phyloP scores from a whole-genome alignment of 1,284 basidiomycete species.

The Veloboletus limbatus region DNA sequence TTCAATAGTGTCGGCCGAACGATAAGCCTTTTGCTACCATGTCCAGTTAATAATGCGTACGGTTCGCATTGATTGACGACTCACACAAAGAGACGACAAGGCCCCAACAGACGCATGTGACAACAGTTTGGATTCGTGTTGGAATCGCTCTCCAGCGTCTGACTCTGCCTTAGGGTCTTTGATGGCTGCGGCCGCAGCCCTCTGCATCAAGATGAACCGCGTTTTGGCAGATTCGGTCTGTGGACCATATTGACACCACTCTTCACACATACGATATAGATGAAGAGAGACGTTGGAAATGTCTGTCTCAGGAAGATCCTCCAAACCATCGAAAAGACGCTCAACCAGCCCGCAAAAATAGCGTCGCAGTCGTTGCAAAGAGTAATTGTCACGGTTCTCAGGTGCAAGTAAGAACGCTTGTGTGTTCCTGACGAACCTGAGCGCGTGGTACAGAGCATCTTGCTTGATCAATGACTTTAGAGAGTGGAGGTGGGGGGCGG shows the following conservation, averaged over 20 bases:
- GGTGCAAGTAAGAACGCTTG: slow-evolving; percentile 72
- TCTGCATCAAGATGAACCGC: slow-evolving; percentile 73
- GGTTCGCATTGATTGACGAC: slow-evolving; percentile 31
- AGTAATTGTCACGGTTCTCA: slow-evolving; percentile 74
- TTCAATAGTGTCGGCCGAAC: slow-evolving; percentile 52
- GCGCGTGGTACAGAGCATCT: slow-evolving; percentile 73
- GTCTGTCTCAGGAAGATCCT: slow-evolving; percentile 70
- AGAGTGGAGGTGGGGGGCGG: slow-evolving; percentile 74
- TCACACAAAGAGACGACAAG: slow-evolving; percentile 81
- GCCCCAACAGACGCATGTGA: slow-evolving; percentile 81
- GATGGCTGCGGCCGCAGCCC: slow-evolving; percentile 57
- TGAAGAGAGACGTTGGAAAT: slow-evolving; percentile 78
- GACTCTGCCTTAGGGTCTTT: slow-evolving; percentile 45
- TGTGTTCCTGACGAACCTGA: slow-evolving; percentile 85
- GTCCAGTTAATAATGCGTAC: slow-evolving; percentile 3
- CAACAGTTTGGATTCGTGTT: slow-evolving; percentile 67
- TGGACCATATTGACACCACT: slow-evolving; percentile 89
- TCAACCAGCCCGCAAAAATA: slow-evolving; percentile 91
- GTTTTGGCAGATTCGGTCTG: slow-evolving; percentile 75
- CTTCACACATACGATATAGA: slow-evolving; percentile 85
- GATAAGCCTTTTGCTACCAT: slow-evolving; percentile 68
- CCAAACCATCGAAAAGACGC: slow-evolving; percentile 78
- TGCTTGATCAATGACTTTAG: slow-evolving; percentile 70
- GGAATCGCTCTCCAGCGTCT: slow-evolving; percentile 66
- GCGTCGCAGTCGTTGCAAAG: slow-evolving; percentile 79